These are phyloP conservation scores for Psilocybe sp. DNA, from an alignment of 768 basidiomycete species.

Conservation along the genomic window DNA sequence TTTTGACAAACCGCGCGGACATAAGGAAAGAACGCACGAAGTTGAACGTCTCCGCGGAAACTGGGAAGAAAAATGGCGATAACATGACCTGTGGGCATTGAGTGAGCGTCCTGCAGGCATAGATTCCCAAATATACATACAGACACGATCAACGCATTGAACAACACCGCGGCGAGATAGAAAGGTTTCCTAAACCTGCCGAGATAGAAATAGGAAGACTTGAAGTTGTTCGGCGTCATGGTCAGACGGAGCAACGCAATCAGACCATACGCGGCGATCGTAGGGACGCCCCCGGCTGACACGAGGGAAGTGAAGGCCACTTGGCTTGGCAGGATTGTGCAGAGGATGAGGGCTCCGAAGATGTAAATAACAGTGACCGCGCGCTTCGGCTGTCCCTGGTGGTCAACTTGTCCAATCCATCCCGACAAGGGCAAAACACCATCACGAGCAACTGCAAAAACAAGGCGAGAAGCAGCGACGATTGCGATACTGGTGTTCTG, in stretches of 20 bases:
- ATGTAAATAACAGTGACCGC: slow-evolving; percentile 86
- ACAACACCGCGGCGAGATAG: slow-evolving; percentile 64
- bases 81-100: slow-evolving; percentile 57
- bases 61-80: slow-evolving; percentile 88
- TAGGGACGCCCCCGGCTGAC: slow-evolving; percentile 83
- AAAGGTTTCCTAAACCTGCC: slow-evolving; percentile 66
- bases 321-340: slow-evolving; percentile 84
- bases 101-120: slow-evolving; percentile 9
- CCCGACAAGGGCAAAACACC: slow-evolving; percentile 80
- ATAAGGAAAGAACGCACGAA: slow-evolving; percentile 53
- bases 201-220: slow-evolving; percentile 67
- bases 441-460: slow-evolving; percentile 94
- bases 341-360: slow-evolving; percentile 74
- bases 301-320: slow-evolving; percentile 92
- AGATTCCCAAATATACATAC: slow-evolving; percentile 39
- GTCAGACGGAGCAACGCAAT: slow-evolving; percentile 74
- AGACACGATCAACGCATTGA: slow-evolving; percentile 73
- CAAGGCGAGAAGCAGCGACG: slow-evolving; percentile 83
- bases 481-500: slow-evolving; percentile 87
- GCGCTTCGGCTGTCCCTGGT: slow-evolving; percentile 71
- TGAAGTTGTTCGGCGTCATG: slow-evolving; percentile 77
- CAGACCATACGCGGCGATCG: slow-evolving; percentile 84
- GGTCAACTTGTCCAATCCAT: slow-evolving; percentile 80
- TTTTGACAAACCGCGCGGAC: neutral
- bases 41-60: slow-evolving; percentile 74